phyloP scores from a whole-genome alignment of 768 basidiomycete genomes.

The Auricularia sp. region DNA sequence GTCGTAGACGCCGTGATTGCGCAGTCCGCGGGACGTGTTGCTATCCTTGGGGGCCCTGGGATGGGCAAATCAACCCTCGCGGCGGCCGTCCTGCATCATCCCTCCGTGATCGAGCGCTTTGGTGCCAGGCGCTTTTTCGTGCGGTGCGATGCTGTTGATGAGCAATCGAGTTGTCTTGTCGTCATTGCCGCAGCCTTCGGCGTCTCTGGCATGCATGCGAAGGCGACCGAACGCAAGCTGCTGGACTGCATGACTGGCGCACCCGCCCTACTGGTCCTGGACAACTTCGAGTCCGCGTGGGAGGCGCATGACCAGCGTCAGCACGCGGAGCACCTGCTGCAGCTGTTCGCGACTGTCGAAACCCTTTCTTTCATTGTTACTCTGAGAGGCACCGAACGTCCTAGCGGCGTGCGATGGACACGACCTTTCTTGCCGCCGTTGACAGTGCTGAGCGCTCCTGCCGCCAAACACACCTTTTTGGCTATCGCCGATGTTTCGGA shows the following conservation, averaged over 20 bases:
- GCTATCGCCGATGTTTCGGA: slow-evolving; percentile 15
- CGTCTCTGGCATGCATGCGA: too few species aligned
- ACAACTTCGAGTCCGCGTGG: slow-evolving; percentile 18
- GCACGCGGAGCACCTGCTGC: slow-evolving; percentile 10
- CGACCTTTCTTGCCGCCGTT: slow-evolving; percentile 12
- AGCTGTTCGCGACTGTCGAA: slow-evolving; percentile 9
- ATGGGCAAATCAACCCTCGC: slow-evolving; percentile 33
- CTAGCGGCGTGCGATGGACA: slow-evolving; percentile 14
- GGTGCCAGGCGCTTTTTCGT: slow-evolving; percentile 22
- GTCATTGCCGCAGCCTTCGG: not conserved
- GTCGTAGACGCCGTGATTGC: too few species aligned
- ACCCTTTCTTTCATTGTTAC: slow-evolving; percentile 14
- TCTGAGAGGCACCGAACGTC: slow-evolving; percentile 16
- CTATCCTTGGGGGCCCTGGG: slow-evolving; percentile 23
- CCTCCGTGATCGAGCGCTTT: slow-evolving; percentile 17
- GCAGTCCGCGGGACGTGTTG: not conserved
- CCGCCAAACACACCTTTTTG: slow-evolving; percentile 14
- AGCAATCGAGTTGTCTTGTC: not conserved
- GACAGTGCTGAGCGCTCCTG: slow-evolving; percentile 12
- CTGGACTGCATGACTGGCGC: not conserved
- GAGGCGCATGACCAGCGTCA: slow-evolving; percentile 3
- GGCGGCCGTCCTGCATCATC: slow-evolving; percentile 22
- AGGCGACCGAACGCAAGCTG: too few species aligned
- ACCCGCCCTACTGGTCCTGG: slow-evolving; percentile 12
- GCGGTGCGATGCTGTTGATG: slow-evolving; percentile 18